Conservation (phyloP, 2,329 filamentous ascomycete genomes). For the Hymenoscyphus linearis region DNA sequence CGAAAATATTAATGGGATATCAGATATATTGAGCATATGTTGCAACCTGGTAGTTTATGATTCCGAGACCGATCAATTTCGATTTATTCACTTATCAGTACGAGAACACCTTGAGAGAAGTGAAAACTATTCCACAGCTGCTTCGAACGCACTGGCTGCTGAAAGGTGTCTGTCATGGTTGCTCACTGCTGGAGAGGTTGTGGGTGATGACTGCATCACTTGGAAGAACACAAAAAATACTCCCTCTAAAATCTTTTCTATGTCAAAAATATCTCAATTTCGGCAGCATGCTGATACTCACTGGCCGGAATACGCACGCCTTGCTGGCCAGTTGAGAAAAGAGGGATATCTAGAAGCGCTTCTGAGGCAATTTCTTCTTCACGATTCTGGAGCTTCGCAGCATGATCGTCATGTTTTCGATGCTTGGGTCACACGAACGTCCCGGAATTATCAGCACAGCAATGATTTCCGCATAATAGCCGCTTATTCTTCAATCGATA, state of each 20-base stretch:
- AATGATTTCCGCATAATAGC: background rate
- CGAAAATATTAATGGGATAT: background rate
- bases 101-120: constrained; percentile 1
- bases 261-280: background rate
- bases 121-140: background rate
- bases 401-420: background rate
- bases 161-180: constrained; percentile 1
- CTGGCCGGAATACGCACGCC: background rate
- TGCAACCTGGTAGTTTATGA: constrained; percentile 3
- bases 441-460: background rate
- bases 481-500: background rate
- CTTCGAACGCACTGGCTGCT: background rate
- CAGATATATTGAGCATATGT: constrained; percentile 4
- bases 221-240: background rate
- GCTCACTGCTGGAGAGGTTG: background rate
- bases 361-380: background rate
- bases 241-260: background rate
- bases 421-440: background rate
- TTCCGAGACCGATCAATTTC: background rate
- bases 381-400: background rate
- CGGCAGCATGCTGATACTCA: background rate
- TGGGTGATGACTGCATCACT: background rate
- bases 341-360: background rate
- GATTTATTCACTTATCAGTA: constrained; percentile 7
- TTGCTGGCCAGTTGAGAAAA: background rate